Base-by-base conservation (phyloP, 139 green algal species). In the Mesotaenium endlicherianum region DNA sequence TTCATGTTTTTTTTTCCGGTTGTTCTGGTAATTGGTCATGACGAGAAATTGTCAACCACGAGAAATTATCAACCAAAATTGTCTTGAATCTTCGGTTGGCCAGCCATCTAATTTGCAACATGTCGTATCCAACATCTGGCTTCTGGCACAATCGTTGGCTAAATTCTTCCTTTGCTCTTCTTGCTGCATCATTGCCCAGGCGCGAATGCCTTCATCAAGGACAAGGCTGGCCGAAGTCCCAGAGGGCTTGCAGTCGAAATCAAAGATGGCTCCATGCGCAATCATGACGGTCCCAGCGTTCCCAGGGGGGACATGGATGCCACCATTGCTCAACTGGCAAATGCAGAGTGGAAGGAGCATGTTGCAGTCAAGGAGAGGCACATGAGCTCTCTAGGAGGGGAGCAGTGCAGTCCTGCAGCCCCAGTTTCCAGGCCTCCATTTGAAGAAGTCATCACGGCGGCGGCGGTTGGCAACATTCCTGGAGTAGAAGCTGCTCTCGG, bases 191-290 rank as follows among this genome's bases (percentile, higher is more conserved):
- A n/a, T n/a, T n/a, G n/a, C n/a, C 17, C 75, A 82, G 77, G 77
- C 14, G 77, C 77, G 34, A 83, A 77, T 14, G 50, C 77, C 1
- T 76, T 83, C 16, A 38, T 55, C 45, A 76, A 75, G 34, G 77
- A 83, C 77, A 77, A 77, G 44, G 4, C 44, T 1, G 77, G 77
- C 30, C 64, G 77, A 16, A 83, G 36, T 40, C 59, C 77, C 30
- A n/a, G 77, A 14, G 59, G 77, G 17, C 55, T 83, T 38, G 77
- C 77, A 17, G 55, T 77, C 3, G 77, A 83, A 36, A 83, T 83
- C 57, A 58, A 53, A 34, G 44, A 75, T 39, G 40, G 55, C 1
- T 43, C 31, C 44, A 53, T 83, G 55, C 55, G 34, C 5, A 49
- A 49, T 4, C 77, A 83, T 30, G 77, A 76, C 16, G 77, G 77